These are phyloP conservation scores for Gynandropsis gynandra DNA, from an alignment of 345 rosid species.

Conservation along the genomic window DNA sequence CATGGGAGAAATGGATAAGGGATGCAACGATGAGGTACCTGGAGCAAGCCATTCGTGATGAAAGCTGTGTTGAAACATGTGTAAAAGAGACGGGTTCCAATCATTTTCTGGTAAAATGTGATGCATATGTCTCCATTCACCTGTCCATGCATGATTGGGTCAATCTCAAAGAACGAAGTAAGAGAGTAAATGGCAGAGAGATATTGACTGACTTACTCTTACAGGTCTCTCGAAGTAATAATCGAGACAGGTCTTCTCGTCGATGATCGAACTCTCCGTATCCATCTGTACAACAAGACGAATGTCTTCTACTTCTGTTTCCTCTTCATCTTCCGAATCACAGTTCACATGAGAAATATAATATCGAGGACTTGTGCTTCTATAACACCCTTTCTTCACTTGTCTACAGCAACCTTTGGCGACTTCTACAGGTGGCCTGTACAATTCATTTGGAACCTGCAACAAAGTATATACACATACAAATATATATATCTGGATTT, in stretches of 20 bases:
- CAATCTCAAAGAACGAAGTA: too few species aligned
- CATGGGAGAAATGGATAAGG: neutral
- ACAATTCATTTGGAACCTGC: conserved; percentile 56
- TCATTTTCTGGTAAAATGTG: conserved; percentile 80
- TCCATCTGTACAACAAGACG: conserved; percentile 85
- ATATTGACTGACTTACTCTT: conserved; percentile 37
- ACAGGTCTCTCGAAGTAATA: conserved; percentile 62
- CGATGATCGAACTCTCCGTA: conserved; percentile 73
- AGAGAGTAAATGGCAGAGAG: neutral
- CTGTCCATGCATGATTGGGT: conserved; percentile 28
- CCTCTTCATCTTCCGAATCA: conserved; percentile 29
- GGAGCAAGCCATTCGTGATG: conserved; percentile 69
- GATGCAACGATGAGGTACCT: conserved; percentile 34
- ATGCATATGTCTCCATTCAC: conserved; percentile 71
- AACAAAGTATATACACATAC: neutral
- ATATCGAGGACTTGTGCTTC: conserved; percentile 50
- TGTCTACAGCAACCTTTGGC: conserved; percentile 61
- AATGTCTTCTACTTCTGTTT: conserved; percentile 32
- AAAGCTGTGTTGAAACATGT: conserved; percentile 87
- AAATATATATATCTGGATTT: too few species aligned
- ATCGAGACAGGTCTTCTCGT: conserved; percentile 82
- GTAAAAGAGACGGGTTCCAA: conserved; percentile 83
- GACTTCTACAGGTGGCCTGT: conserved; percentile 64
- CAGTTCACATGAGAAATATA: conserved; percentile 46
- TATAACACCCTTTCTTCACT: conserved; percentile 50